Evolutionary conservation across 164 flowering plant genomes (phyloP).

Genomic region (Piper betle): DNA sequence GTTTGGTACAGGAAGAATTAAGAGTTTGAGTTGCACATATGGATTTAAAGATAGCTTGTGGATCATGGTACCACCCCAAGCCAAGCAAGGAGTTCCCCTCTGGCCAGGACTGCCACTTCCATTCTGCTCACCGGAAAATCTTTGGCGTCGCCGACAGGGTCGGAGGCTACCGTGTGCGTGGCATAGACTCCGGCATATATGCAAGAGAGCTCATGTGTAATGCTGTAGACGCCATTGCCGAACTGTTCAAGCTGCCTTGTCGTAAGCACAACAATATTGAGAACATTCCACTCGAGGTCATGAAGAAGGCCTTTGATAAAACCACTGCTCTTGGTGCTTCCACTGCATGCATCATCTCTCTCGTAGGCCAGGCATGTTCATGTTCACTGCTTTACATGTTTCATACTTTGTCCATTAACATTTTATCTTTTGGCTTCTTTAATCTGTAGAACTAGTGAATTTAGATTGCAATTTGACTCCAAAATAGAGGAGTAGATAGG

Average conservation of each 20-base stretch:
- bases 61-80: conserved; percentile 3
- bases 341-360: conserved; percentile 73
- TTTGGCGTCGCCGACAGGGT: conserved; percentile 12
- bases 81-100: not conserved
- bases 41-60: not conserved
- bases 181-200: conserved; percentile 8
- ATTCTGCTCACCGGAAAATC: not conserved
- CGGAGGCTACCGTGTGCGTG: conserved; percentile 2
- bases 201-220: conserved; percentile 22
- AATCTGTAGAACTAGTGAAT: too few species aligned
- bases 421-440: too few species aligned
- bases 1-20: too few species aligned
- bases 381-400: not conserved
- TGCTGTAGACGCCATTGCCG: conserved; percentile 27
- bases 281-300: conserved; percentile 43
- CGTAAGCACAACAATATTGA: conserved; percentile 29
- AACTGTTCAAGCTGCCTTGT: conserved; percentile 25
- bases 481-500: too few species aligned
- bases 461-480: too few species aligned
- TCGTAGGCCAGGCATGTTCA: conserved; percentile 36
- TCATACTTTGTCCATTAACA: too few species aligned
- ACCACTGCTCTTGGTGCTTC: conserved; percentile 71
- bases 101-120: conserved; percentile 10
- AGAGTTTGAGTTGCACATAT: too few species aligned
- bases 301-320: conserved; percentile 59